These are phyloP conservation scores for Diddensiella caesifluorescens DNA, from an alignment of 805 yeast genomes.

Conservation along the genomic window DNA sequence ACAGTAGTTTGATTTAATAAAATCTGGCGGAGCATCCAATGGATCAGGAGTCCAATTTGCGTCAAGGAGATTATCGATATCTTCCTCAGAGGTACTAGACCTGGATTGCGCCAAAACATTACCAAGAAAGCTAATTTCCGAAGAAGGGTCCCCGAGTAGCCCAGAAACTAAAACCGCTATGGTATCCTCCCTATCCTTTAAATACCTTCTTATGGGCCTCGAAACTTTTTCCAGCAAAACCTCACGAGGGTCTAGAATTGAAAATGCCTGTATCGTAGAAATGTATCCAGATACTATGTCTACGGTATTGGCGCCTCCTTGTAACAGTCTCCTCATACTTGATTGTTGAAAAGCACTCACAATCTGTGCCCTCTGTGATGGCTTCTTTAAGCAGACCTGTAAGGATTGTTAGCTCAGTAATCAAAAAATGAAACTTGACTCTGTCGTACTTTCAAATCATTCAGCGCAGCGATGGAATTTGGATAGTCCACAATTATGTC, in stretches of 20 bases:
- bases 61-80: constrained; percentile 41
- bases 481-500: constrained; percentile 55
- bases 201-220: constrained; percentile 65
- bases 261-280: constrained; percentile 63
- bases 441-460: constrained; percentile 46
- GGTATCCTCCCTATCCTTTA: constrained; percentile 70
- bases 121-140: constrained; percentile 48
- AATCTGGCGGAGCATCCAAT: constrained; percentile 84
- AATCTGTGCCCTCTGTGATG: constrained; percentile 46
- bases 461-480: constrained; percentile 44
- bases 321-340: constrained; percentile 49
- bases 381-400: constrained; percentile 40
- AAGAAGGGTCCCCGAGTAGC: constrained; percentile 43
- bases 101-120: constrained; percentile 39
- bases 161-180: constrained; percentile 67
- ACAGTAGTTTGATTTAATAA: constrained; percentile 48
- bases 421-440: background rate
- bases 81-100: constrained; percentile 12
- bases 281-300: constrained; percentile 67
- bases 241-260: constrained; percentile 80
- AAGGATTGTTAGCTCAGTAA: background rate
- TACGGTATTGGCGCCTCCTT: constrained; percentile 75
- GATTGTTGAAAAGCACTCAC: constrained; percentile 45
- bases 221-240: constrained; percentile 74
- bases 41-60: constrained; percentile 81